phyloP scores from a whole-genome alignment of 75 land plant species.

The Cupressus sempervirens region DNA sequence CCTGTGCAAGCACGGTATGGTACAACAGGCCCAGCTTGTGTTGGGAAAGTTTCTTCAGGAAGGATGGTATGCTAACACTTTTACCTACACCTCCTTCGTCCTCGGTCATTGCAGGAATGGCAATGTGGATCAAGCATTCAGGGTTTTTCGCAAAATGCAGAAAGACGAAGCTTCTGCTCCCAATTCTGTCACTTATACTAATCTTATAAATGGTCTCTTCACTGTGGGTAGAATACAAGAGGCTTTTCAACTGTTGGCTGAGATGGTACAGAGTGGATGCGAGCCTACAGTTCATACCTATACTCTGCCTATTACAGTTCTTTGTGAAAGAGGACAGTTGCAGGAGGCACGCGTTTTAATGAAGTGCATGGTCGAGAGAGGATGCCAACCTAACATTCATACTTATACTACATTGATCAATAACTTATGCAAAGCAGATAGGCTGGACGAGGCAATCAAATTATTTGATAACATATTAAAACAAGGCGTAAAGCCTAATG shows the following conservation, averaged over 20 bases:
- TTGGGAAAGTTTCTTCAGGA: slow-evolving; percentile 39
- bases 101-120: slow-evolving; percentile 51
- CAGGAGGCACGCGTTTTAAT: slow-evolving; percentile 42
- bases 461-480: slow-evolving; percentile 42
- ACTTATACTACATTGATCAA: slow-evolving; percentile 58
- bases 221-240: slow-evolving; percentile 53
- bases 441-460: slow-evolving; percentile 35
- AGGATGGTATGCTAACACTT: slow-evolving; percentile 40
- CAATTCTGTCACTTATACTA: slow-evolving; percentile 49
- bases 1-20: slow-evolving; percentile 59
- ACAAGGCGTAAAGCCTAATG: slow-evolving; percentile 47
- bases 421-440: slow-evolving; percentile 30
- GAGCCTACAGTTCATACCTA: slow-evolving; percentile 60
- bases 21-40: slow-evolving; percentile 37
- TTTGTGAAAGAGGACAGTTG: slow-evolving; percentile 35
- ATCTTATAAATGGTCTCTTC: slow-evolving; percentile 59
- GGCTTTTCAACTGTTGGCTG: slow-evolving; percentile 51
- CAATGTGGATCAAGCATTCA: slow-evolving; percentile 39
- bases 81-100: slow-evolving; percentile 65
- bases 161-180: slow-evolving; percentile 45
- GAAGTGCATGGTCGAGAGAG: slow-evolving; percentile 39
- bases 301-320: slow-evolving; percentile 31
- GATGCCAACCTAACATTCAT: slow-evolving; percentile 49
- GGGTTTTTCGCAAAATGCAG: slow-evolving; percentile 50
- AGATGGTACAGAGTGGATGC: slow-evolving; percentile 52